Percentiles rank a stretch among this genome's conserved stretches.
Evolutionary conservation across 169 alveolate genomes (phyloP).

Genomic region (Plasmodium gaboni): DNA sequence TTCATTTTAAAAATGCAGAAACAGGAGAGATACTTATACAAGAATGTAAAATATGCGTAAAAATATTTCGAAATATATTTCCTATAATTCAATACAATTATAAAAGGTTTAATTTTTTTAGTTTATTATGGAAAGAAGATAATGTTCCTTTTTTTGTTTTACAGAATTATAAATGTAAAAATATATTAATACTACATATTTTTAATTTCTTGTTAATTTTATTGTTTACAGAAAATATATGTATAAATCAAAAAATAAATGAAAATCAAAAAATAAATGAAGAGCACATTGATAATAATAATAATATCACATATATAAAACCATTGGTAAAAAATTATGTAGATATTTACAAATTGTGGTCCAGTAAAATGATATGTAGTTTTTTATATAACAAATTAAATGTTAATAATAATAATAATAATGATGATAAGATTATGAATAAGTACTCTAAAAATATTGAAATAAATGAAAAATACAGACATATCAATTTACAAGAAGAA

Average conservation of each 20-base stretch:
- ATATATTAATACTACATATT: constrained; percentile 50
- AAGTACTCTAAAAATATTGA: background rate
- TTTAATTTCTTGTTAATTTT: constrained; percentile 48
- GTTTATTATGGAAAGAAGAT: constrained; percentile 52
- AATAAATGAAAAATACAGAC: background rate
- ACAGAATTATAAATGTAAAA: constrained; percentile 19
- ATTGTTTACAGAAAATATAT: constrained; percentile 52
- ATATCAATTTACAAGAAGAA: background rate
- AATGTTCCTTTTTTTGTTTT: background rate
- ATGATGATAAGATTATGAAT: background rate
- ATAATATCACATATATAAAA: background rate
- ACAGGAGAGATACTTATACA: constrained; percentile 4
- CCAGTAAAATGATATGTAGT: background rate
- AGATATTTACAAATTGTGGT: constrained; percentile 25
- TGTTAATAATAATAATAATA: background rate
- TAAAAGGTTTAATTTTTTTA: constrained; percentile 34
- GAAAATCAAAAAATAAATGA: background rate
- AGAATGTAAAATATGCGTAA: constrained; percentile 64
- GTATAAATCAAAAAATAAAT: constrained; percentile 5
- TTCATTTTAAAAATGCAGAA: constrained; percentile 1
- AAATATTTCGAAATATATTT: constrained; percentile 27
- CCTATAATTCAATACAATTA: constrained; percentile 60
- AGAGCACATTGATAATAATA: background rate
- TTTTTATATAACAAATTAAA: background rate
- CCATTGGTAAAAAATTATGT: constrained; percentile 11